phyloP scores from a whole-genome alignment of 306 rosid genomes.

The Quercus berberidifolia region DNA sequence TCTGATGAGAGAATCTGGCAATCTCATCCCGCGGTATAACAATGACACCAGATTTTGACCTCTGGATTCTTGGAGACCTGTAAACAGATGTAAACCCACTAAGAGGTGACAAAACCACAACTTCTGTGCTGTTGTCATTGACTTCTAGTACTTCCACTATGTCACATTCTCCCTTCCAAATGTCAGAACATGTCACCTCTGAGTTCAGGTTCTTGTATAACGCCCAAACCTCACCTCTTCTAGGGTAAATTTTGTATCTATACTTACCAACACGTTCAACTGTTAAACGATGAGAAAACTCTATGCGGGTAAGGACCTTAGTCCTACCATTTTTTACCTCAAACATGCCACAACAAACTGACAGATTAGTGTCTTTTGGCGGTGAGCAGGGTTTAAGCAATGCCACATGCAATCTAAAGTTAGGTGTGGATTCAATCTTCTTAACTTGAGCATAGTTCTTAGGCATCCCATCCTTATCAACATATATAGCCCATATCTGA shows the following conservation, averaged over 20 bases:
- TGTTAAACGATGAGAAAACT: constrained; percentile 46
- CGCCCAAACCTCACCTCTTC: constrained; percentile 71
- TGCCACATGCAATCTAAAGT: constrained; percentile 37
- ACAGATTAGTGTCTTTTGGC: constrained; percentile 2
- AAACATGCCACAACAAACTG: constrained; percentile 53
- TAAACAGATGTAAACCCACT: constrained; percentile 32
- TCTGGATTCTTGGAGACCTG: constrained; percentile 50
- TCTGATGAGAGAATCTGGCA: constrained; percentile 57
- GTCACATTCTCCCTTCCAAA: constrained; percentile 36
- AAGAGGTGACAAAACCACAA: constrained; percentile 28
- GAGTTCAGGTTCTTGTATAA: constrained; percentile 38
- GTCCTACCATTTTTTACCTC: constrained; percentile 19
- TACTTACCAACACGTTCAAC: constrained; percentile 16
- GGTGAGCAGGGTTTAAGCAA: constrained; percentile 47
- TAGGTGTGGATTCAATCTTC: constrained; percentile 35
- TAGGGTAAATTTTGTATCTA: constrained; percentile 48
- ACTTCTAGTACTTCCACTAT: constrained; percentile 59
- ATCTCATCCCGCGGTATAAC: constrained; percentile 31
- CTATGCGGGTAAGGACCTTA: constrained; percentile 19
- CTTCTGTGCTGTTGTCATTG: constrained; percentile 28
- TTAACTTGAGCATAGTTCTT: constrained; percentile 42
- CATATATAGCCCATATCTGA: constrained; percentile 71
- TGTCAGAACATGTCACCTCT: constrained; percentile 22
- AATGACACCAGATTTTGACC: constrained; percentile 42
- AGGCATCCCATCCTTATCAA: constrained; percentile 44